These are phyloP conservation scores for Silene uniflora DNA, from an alignment of 148 eudicot genomes.

Conservation along the genomic window DNA sequence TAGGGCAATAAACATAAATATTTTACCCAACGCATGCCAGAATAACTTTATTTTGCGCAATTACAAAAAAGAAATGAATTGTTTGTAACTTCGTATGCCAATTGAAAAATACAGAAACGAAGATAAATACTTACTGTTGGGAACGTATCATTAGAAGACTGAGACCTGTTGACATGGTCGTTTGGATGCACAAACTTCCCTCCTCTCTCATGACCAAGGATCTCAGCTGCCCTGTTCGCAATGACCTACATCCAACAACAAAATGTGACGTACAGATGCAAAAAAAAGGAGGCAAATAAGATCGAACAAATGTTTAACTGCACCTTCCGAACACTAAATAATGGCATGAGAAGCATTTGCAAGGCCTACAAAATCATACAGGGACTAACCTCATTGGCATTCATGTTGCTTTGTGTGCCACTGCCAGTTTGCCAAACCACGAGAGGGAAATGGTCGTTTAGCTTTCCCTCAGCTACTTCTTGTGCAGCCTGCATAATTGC, in stretches of 20 bases:
- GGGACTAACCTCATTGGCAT: conserved; percentile 85
- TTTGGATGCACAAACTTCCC: conserved; percentile 95
- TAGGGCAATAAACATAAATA: neutral
- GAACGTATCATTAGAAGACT: conserved; percentile 97
- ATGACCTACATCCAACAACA: conserved; percentile 54
- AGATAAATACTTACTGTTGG: conserved; percentile 67
- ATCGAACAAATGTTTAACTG: neutral
- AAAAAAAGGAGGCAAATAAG: neutral
- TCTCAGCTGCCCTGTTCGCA: conserved; percentile 98
- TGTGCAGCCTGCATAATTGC: conserved; percentile 98
- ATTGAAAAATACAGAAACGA: neutral
- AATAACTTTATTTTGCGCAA: neutral
- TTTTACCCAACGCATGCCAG: neutral
- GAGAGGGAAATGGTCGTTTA: conserved; percentile 87
- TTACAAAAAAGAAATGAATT: neutral
- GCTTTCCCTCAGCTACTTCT: conserved; percentile 92
- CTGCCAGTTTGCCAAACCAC: conserved; percentile 99
- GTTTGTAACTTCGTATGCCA: neutral
- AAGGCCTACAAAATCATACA: conserved; percentile 5
- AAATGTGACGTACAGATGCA: neutral
- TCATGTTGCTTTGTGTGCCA: conserved; percentile 99
- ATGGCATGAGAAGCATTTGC: neutral
- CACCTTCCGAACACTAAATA: neutral
- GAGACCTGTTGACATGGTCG: conserved; percentile 98
- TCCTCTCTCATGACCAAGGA: conserved; percentile 92